phyloP scores from a whole-genome alignment of 345 rosid species.

The Barbarea vulgaris region DNA sequence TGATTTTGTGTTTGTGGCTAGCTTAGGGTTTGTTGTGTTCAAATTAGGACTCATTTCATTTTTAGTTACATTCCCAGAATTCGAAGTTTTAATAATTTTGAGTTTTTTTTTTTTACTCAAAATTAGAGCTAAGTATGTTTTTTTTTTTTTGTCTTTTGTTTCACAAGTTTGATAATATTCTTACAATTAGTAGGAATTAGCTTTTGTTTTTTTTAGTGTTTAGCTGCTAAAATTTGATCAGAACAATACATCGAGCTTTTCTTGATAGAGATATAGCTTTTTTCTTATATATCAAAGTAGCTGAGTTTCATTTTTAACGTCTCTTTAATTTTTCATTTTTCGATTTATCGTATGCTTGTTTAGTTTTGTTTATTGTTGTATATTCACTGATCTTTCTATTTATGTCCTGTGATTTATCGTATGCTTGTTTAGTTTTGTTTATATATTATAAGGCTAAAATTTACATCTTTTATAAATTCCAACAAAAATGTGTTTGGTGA shows the following conservation, averaged over 20 bases:
- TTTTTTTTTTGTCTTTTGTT: neutral
- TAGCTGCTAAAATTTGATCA: neutral
- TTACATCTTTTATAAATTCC: too few relatives aligned
- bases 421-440: too few relatives aligned
- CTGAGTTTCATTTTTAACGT: constrained; percentile 3
- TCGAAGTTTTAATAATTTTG: neutral
- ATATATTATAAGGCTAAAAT: too few relatives aligned
- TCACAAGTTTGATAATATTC: neutral
- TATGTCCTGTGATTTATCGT: neutral
- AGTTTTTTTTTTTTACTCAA: neutral
- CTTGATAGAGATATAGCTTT: neutral
- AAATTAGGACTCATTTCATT: neutral
- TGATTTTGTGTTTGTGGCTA: neutral
- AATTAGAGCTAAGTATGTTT: neutral
- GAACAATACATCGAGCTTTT: neutral
- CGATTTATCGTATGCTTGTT: too few relatives aligned
- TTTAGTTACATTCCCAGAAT: neutral
- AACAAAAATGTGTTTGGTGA: too few relatives aligned
- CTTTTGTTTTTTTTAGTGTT: too few relatives aligned
- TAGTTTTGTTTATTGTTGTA: neutral
- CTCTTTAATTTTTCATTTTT: too few relatives aligned
- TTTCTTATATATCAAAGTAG: neutral
- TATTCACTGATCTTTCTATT: constrained; percentile 9
- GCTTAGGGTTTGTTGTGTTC: constrained; percentile 30
- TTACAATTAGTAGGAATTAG: too few relatives aligned